Evolutionary conservation across 129 eudicot species (phyloP).

Genomic region (carrot (Daucus carota)): DNA sequence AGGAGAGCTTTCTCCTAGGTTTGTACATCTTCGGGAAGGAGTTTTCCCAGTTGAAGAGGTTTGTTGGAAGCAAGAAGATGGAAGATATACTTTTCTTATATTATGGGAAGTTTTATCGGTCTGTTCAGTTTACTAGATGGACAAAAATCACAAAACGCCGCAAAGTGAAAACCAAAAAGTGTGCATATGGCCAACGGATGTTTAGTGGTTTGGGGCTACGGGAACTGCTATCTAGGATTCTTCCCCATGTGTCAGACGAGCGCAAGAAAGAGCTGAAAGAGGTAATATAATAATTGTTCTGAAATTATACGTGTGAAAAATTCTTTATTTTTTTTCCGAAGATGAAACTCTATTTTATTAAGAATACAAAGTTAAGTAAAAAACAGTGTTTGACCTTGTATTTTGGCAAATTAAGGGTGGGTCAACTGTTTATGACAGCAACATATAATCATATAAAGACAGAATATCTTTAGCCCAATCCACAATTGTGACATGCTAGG

Average conservation of each 20-base stretch:
- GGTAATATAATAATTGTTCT: conserved; percentile 31
- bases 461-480: neutral
- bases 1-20: conserved; percentile 58
- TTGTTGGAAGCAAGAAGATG: conserved; percentile 48
- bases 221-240: conserved; percentile 50
- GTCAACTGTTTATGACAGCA: neutral
- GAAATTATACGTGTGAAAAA: neutral
- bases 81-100: conserved; percentile 52
- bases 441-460: neutral
- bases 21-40: conserved; percentile 63
- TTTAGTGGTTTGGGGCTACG: conserved; percentile 65
- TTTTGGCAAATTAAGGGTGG: neutral
- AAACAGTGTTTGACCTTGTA: neutral
- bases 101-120: conserved; percentile 48
- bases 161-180: conserved; percentile 41
- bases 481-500: neutral
- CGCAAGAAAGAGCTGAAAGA: conserved; percentile 39
- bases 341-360: neutral
- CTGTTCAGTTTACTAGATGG: conserved; percentile 48
- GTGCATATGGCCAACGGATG: conserved; percentile 45
- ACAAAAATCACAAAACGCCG: conserved; percentile 27
- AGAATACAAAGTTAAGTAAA: neutral
- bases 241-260: conserved; percentile 36
- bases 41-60: conserved; percentile 40
- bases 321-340: neutral